Percentiles rank a stretch among this genome's conserved stretches.
These are phyloP conservation scores for Helenozyma rhizophorensis DNA, from an alignment of 805 yeast genomes.

Conservation along the genomic window DNA sequence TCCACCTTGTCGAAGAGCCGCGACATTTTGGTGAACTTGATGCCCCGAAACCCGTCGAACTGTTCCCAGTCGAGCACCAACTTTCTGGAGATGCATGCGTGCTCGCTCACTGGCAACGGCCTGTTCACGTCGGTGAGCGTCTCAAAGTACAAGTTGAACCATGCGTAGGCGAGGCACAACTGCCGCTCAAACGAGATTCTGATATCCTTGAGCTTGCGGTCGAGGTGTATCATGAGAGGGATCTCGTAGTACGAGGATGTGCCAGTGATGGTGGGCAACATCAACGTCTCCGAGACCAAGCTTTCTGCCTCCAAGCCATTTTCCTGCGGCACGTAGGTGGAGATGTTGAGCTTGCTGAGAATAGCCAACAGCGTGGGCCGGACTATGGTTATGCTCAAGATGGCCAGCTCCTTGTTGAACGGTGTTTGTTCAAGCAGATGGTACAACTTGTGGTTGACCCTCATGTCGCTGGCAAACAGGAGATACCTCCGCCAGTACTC, in stretches of 20 bases:
- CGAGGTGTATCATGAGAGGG: conserved; percentile 5
- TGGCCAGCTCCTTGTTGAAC: conserved; percentile 5
- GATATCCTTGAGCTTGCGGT: conserved; percentile 12
- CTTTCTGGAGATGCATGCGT: neutral
- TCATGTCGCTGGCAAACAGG: conserved; percentile 3
- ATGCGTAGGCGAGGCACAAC: conserved; percentile 18
- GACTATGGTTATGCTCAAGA: conserved; percentile 9
- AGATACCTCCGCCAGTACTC: conserved; percentile 42
- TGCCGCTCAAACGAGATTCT: conserved; percentile 11
- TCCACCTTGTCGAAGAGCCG: conserved; percentile 49
- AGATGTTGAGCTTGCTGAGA: conserved; percentile 8
- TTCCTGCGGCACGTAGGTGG: conserved; percentile 6
- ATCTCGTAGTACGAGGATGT: conserved; percentile 5
- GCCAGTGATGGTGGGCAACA: conserved; percentile 7
- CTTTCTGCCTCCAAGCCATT: conserved; percentile 3
- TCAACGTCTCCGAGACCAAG: conserved; percentile 4
- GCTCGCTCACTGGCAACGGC: conserved; percentile 6
- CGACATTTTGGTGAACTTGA: conserved; percentile 44
- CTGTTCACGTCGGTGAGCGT: conserved; percentile 3
- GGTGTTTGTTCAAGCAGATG: conserved; percentile 3
- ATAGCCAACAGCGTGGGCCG: conserved; percentile 8
- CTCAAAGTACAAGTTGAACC: conserved; percentile 31
- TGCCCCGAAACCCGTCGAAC: conserved; percentile 68
- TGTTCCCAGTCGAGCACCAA: conserved; percentile 27
- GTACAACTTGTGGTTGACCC: conserved; percentile 4